Evolutionary conservation across 2,329 filamentous ascomycete genomes (phyloP).

Genomic region (Zalaria sp.): DNA sequence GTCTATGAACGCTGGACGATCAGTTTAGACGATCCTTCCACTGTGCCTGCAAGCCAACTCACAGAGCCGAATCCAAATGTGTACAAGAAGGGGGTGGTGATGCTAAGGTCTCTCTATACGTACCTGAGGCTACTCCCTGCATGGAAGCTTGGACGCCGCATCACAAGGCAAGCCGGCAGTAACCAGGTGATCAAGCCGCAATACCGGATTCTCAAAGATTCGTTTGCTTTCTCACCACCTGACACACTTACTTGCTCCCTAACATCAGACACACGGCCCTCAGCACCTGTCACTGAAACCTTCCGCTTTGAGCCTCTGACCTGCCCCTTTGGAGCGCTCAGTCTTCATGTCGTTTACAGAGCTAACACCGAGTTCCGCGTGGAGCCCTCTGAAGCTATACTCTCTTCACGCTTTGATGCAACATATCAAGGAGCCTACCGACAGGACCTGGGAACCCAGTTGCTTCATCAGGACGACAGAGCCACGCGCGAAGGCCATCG

Average conservation of each 20-base stretch:
- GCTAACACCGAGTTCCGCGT: conserved; percentile 82
- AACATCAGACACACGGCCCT: conserved; percentile 16
- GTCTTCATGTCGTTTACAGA: conserved; percentile 69
- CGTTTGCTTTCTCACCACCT: conserved; percentile 33
- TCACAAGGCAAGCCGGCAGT: conserved; percentile 54
- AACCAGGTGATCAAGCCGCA: conserved; percentile 54
- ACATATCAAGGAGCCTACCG: not conserved
- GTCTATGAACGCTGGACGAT: conserved; percentile 85
- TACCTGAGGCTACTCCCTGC: conserved; percentile 71
- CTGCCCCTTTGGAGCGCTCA: conserved; percentile 72
- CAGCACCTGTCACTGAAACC: conserved; percentile 45
- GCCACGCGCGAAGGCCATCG: too few relatives aligned
- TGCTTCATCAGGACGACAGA: too few relatives aligned
- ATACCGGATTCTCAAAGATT: conserved; percentile 60
- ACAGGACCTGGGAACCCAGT: conserved; percentile 20
- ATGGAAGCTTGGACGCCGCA: conserved; percentile 68
- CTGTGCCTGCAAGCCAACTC: conserved; percentile 41
- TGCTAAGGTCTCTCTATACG: conserved; percentile 80
- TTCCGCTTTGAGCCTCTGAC: conserved; percentile 76
- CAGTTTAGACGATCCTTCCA: conserved; percentile 52
- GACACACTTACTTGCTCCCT: conserved; percentile 63
- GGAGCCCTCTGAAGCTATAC: conserved; percentile 76
- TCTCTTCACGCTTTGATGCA: conserved; percentile 50
- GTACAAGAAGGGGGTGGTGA: conserved; percentile 93
- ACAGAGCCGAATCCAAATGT: conserved; percentile 61